Evolutionary conservation across 2,329 filamentous ascomycete species (phyloP).

Genomic region (Oidium heveae): DNA sequence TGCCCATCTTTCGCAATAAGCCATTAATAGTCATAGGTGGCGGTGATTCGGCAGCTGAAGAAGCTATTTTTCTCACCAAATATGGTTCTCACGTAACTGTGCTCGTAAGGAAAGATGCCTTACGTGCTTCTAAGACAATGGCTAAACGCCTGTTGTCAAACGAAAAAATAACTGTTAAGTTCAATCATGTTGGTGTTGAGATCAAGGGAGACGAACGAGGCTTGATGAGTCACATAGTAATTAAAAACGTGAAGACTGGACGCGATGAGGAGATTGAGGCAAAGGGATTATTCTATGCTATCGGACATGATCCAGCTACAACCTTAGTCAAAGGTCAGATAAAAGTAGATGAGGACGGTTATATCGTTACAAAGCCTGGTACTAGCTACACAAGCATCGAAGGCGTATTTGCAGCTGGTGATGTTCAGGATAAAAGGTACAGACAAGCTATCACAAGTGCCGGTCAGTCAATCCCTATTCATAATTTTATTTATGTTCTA

Average conservation of each 20-base stretch:
- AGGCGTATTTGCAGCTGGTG: slow-evolving; percentile 87
- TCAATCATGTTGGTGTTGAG: slow-evolving; percentile 59
- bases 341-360: slow-evolving; percentile 70
- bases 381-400: slow-evolving; percentile 69
- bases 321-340: slow-evolving; percentile 75
- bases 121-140: slow-evolving; percentile 82
- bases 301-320: slow-evolving; percentile 89
- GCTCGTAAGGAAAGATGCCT: slow-evolving; percentile 62
- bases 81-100: slow-evolving; percentile 91
- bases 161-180: slow-evolving; percentile 76
- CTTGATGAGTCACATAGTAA: slow-evolving; percentile 65
- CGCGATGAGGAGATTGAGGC: slow-evolving; percentile 64
- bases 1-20: slow-evolving; percentile 94
- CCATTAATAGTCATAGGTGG: slow-evolving; percentile 88
- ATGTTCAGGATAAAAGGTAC: slow-evolving; percentile 97
- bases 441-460: slow-evolving; percentile 95
- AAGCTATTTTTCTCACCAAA: slow-evolving; percentile 92
- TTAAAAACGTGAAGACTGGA: slow-evolving; percentile 57
- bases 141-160: slow-evolving; percentile 58
- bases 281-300: slow-evolving; percentile 88
- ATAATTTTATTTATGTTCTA: background rate
- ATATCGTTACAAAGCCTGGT: slow-evolving; percentile 71
- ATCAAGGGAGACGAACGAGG: slow-evolving; percentile 66
- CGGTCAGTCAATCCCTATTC: slow-evolving; percentile 28
- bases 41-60: slow-evolving; percentile 88